phyloP scores from a whole-genome alignment of 2,329 filamentous ascomycete species.

The Coleophoma eucalyptorum region DNA sequence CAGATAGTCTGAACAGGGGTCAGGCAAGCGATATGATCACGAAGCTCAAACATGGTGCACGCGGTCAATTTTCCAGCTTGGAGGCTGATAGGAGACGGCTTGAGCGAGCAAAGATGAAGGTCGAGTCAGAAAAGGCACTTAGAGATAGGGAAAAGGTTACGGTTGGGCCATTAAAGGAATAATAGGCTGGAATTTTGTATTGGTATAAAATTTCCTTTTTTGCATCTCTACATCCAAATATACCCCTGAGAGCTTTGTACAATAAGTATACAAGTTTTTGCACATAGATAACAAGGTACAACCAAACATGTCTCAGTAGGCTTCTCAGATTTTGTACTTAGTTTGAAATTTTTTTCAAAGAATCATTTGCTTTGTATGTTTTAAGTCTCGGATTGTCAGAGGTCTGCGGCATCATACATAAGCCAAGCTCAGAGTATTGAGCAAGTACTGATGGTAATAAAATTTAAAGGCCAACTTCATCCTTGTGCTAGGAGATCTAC shows the following conservation, averaged over 20 bases:
- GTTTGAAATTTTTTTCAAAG: too few relatives aligned
- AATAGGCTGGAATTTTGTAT: constrained; percentile 4
- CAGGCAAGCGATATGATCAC: constrained; percentile 88
- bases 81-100: constrained; percentile 48
- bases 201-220: not conserved
- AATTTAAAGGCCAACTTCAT: too few relatives aligned
- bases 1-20: constrained; percentile 67
- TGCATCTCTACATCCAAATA: not conserved
- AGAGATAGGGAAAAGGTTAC: constrained; percentile 46
- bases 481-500: too few relatives aligned
- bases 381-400: too few relatives aligned
- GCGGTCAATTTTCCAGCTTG: constrained; percentile 53
- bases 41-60: constrained; percentile 80
- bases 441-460: too few relatives aligned
- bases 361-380: too few relatives aligned
- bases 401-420: too few relatives aligned
- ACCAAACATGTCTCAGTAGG: too few relatives aligned
- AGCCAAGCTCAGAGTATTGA: too few relatives aligned
- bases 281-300: too few relatives aligned
- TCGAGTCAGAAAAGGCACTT: constrained; percentile 35
- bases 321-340: too few relatives aligned
- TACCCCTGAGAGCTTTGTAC: not conserved
- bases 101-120: constrained; percentile 31
- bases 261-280: too few relatives aligned
- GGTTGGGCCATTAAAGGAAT: constrained; percentile 46